Evolutionary conservation across 2,329 filamentous ascomycete genomes (phyloP), one percentile per base, ranked within the genome.

Genomic region (Phyllosticta capitalensis): DNA sequence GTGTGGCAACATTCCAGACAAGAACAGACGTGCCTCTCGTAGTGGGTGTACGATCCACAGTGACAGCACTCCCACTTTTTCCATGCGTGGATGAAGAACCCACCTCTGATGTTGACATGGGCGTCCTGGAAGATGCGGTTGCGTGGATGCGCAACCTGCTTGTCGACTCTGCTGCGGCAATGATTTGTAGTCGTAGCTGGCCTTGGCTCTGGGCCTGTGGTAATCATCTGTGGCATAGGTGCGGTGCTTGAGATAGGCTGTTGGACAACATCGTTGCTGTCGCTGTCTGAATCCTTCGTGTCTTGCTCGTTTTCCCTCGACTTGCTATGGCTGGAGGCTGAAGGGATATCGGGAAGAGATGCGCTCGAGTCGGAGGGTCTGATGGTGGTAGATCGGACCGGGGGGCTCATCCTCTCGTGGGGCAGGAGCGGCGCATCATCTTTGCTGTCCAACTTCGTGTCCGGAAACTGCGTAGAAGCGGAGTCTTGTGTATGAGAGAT

Each of bases 1-100:
- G 19, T 33, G n/a, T 61, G 59, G 50, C 54, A 10, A 45, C 59
- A 61, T 19, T 45, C 24, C 26, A 61, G 51, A 17, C 51, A 54
- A 21, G 49, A 53, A 51, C 59, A 61, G 9, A 61, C 38, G 17
- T 58, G 19, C 14, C 24, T 61, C 55, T 61, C 59, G 26, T 55
- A 58, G 50, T 61, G 59, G 19, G 59, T 61, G 9, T 51, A 51
- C 30, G 30, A 58, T 3, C 33, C 20, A 30, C 59, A 61, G n/a
- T 24, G 33, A 51, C 59, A 61, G 55, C 59, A 61, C 21, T 45
- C 26, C 59, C 59, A 61, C 10, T 38, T 38, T 14, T 38, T 38
- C 30, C 30, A 38, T 14, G 9, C 30, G 30, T 38, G 30, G 30
- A 38, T 38, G n/a, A n/a, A n/a, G 9, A 38, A 5, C 9, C 30